Percentiles rank a stretch among this genome's conserved stretches.
Evolutionary conservation across 2,329 filamentous ascomycete genomes (phyloP).

Genomic region (Cercospora sp.): DNA sequence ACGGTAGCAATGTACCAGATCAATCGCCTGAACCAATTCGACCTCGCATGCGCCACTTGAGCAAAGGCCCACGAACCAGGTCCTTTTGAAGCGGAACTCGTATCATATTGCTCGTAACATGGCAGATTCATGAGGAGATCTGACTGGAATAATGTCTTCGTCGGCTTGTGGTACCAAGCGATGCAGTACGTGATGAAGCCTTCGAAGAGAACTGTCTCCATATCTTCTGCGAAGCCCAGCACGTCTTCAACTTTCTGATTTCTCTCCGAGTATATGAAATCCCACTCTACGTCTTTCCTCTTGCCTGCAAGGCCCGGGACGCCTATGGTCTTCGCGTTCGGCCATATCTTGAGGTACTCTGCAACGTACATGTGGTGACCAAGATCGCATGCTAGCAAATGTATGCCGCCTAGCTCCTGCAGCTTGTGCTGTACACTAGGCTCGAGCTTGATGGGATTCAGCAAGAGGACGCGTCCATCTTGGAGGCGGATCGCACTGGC

Average conservation of each 20-base stretch:
- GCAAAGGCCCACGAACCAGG: conserved; percentile 14
- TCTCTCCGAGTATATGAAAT: conserved; percentile 17
- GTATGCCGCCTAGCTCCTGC: conserved; percentile 17
- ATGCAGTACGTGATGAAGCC: conserved; percentile 24
- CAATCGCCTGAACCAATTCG: conserved; percentile 18
- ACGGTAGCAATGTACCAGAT: conserved; percentile 23
- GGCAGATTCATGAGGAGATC: conserved; percentile 23
- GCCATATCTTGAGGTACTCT: conserved; percentile 18
- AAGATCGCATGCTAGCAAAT: conserved; percentile 23
- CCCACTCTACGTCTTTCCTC: conserved; percentile 19
- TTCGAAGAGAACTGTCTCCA: conserved; percentile 21
- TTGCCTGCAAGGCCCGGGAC: conserved; percentile 16
- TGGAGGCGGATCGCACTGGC: conserved; percentile 19
- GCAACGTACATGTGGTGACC: conserved; percentile 23
- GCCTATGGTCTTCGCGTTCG: conserved; percentile 20
- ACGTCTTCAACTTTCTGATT: conserved; percentile 8
- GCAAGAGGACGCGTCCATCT: conserved; percentile 15
- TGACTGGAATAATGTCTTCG: conserved; percentile 17
- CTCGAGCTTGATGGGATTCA: conserved; percentile 20
- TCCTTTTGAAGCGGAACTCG: conserved; percentile 11
- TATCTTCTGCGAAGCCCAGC: conserved; percentile 9
- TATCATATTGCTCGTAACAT: conserved; percentile 13
- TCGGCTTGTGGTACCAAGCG: conserved; percentile 24
- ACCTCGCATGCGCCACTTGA: conserved; percentile 14
- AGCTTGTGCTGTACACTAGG: conserved; percentile 14